These are phyloP conservation scores for Alloascoidea africana DNA, from an alignment of 805 yeast genomes.

Conservation along the genomic window DNA sequence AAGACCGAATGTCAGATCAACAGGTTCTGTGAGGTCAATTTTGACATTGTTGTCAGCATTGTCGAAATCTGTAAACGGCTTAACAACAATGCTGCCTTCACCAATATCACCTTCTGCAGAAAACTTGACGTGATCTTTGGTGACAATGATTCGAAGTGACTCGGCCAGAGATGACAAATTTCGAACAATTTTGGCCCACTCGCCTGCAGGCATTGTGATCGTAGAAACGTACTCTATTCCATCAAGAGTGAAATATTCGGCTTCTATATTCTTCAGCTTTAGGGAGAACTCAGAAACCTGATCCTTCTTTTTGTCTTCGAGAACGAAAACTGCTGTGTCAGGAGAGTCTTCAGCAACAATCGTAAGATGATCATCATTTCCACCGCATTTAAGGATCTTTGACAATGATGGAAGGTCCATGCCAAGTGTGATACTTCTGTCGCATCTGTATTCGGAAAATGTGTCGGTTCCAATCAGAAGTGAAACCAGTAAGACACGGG, in stretches of 20 bases:
- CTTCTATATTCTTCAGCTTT: constrained; percentile 92
- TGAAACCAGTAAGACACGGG: constrained; percentile 86
- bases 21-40: constrained; percentile 75
- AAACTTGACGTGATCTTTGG: constrained; percentile 86
- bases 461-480: constrained; percentile 79
- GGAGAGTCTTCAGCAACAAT: constrained; percentile 83
- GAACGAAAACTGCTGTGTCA: constrained; percentile 62
- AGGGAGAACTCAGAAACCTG: constrained; percentile 84
- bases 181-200: constrained; percentile 79
- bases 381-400: constrained; percentile 84
- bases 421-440: constrained; percentile 83
- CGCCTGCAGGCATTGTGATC: constrained; percentile 74
- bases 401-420: constrained; percentile 77
- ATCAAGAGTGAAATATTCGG: constrained; percentile 85
- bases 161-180: constrained; percentile 82
- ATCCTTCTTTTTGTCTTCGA: constrained; percentile 85
- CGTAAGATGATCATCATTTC: constrained; percentile 76
- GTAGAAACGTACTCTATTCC: constrained; percentile 85
- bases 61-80: constrained; percentile 60
- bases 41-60: constrained; percentile 55
- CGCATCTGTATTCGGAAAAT: constrained; percentile 88
- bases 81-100: constrained; percentile 70
- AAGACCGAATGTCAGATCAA: constrained; percentile 79
- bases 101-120: constrained; percentile 87
- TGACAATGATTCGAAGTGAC: constrained; percentile 70